Evolutionary conservation across 129 eudicot genomes (phyloP), one percentile per base, ranked within the genome.

Genomic region (Ambrosia trifida): DNA sequence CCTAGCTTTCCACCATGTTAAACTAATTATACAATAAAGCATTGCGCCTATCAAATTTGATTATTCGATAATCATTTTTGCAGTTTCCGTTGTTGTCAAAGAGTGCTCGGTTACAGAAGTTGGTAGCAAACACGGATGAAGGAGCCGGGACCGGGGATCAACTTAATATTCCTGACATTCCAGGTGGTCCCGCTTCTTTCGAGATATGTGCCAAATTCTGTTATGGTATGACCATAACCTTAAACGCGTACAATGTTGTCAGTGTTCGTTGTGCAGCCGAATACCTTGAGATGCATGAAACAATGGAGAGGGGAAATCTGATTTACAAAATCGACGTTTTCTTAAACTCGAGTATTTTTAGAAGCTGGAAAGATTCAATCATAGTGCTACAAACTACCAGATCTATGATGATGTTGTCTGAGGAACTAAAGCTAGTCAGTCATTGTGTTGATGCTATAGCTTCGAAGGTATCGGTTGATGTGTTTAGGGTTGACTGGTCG

Each of bases 291-390:
- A 94, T 94, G 99, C 86, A 88, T 9, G 99, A 94, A 60, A 76
- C 79, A 5, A 66, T 90, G 67, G 99, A 94, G 70, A 94, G 88
- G 84, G 99, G 99, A 12, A 94, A 94, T 68, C 96, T 94, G 53
- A 64, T 77, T 14, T 90, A 87, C 89, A 94, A 94, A 73, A 80
- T 94, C 30, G 99, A 94, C 52, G 96, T 87, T 56, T 94, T 94
- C 68, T 79, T 94, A 9, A 85, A 31, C 83, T 80, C 99, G 2
- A 83, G 95, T 82, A 61, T 94, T 47, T 90, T 94, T 73, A 60
- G 93, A 51, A 90, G 99, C 77, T 94, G 99, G 99, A 94, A 94
- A 74, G 99, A 94, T 78, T 94, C 99, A 3, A 94, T 94, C 47
- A 84, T 87, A 32, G 96, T 86, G 64, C 89, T 94, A 45, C 97